phyloP scores from a whole-genome alignment of 139 green algal genomes.

The Chara braunii region DNA sequence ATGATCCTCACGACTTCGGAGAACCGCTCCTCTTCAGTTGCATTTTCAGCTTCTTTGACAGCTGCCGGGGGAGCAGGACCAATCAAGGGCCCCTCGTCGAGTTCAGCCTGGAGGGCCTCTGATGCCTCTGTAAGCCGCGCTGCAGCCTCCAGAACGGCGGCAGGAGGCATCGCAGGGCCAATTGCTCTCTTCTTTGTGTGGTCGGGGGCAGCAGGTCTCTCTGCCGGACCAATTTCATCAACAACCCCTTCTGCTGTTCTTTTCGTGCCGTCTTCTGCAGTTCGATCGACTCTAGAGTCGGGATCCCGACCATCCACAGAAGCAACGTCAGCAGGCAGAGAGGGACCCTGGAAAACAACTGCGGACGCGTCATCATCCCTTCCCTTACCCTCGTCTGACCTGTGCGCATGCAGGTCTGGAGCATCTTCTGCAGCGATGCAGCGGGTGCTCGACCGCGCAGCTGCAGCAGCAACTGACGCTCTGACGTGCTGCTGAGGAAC shows the following conservation, averaged over 20 bases:
- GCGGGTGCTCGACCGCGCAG: too few relatives aligned
- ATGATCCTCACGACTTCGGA: conserved; percentile 17
- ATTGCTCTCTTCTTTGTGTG: conserved; percentile 11
- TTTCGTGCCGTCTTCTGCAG: neutral
- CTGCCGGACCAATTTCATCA: neutral
- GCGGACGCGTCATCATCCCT: too few relatives aligned
- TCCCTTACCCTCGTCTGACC: too few relatives aligned
- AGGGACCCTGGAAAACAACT: neutral
- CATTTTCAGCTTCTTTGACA: conserved; percentile 15
- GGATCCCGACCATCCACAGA: neutral
- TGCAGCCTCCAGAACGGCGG: conserved; percentile 8
- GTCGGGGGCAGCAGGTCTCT: neutral
- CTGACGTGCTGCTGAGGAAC: too few relatives aligned
- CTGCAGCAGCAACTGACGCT: too few relatives aligned
- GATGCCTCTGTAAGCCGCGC: conserved; percentile 5
- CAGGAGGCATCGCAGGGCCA: conserved; percentile 8
- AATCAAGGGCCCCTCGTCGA: conserved; percentile 8
- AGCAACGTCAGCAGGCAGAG: conserved; percentile 1
- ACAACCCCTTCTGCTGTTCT: neutral
- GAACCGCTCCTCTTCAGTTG: conserved; percentile 26
- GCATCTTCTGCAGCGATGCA: too few relatives aligned
- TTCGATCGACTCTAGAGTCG: neutral
- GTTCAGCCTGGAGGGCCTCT: conserved; percentile 20
- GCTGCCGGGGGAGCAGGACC: conserved; percentile 11
- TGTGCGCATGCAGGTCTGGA: too few relatives aligned